A percentile compares a stretch with the other conserved stretches of the same genome.
Conservation (phyloP, 192 early-diverging fungal genomes). For the Funneliformis geosporum region DNA sequence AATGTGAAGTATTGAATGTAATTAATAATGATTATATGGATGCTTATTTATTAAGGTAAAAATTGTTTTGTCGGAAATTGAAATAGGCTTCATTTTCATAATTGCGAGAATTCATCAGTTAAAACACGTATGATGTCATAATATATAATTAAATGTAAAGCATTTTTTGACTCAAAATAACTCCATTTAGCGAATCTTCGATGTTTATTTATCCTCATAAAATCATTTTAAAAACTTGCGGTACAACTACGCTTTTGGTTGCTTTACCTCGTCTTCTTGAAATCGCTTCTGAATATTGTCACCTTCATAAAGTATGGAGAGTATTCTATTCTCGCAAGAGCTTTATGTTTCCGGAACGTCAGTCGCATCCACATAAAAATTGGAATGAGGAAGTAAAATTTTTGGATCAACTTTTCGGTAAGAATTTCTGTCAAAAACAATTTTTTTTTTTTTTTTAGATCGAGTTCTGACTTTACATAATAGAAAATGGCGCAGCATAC, state of each 20-base stretch:
- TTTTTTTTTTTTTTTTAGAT: too few species aligned
- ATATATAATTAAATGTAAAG: too few species aligned
- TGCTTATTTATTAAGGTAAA: conserved; percentile 86
- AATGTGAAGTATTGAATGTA: conserved; percentile 89
- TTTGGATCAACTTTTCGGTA: conserved; percentile 66
- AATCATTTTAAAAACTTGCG: conserved; percentile 96
- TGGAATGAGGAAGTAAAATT: conserved; percentile 90
- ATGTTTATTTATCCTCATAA: conserved; percentile 98
- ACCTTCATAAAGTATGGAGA: conserved; percentile 69
- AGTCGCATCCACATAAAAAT: conserved; percentile 82
- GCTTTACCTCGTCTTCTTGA: conserved; percentile 85
- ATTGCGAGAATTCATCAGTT: background rate
- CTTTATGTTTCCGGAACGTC: conserved; percentile 94
- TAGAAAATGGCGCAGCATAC: conserved; percentile 78
- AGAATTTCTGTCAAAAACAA: conserved; percentile 27
- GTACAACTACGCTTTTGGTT: conserved; percentile 90
- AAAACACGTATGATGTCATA: too few species aligned
- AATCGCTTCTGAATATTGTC: conserved; percentile 69
- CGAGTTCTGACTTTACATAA: too few species aligned
- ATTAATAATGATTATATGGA: conserved; percentile 81
- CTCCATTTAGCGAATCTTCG: conserved; percentile 78
- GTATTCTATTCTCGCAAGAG: conserved; percentile 96
- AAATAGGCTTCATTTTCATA: background rate
- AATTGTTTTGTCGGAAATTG: background rate
- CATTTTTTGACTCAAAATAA: background rate